Base-by-base conservation (phyloP, 2,329 filamentous ascomycete genomes). In the Fusarium xylarioides region DNA sequence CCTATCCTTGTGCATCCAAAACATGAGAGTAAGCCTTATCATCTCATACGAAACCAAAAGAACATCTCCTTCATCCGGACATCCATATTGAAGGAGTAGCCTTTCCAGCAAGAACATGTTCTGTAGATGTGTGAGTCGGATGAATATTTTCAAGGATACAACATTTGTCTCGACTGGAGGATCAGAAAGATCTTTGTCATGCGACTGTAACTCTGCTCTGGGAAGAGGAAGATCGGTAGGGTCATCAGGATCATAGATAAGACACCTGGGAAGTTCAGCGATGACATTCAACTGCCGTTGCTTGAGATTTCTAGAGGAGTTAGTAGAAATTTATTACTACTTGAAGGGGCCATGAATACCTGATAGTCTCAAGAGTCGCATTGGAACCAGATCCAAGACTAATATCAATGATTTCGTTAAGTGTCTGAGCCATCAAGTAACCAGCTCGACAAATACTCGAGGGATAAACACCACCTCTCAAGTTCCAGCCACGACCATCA, bases 51-150 rank as follows among this genome's bases (percentile, higher is more conserved):
- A 68, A 7, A 68, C 65, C 2, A 68, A 14, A 16, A 68, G 63
- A 1, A 68, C 63, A 40, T 55, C 42, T 0, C 65, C 63, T 7
- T 68, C 26, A 11, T 68, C 65, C 0, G 16, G 0, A 9, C 23
- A 12, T 0, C 55, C 63, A 5, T 68, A 55, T 12, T 68, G 40
- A 1, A 68, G 7, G 2, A 68, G 4, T 0, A 68, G 9, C 5
- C 65, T 68, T n/a, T 68, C 65, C 1, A 68, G 26, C 1, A 68
- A 18, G 30, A 68, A 68, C 63, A 68, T 68, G 5, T 68, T 68
- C 8, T 68, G 65, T 0, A 68, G 9, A 21, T 68, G 63, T 1
- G 63, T 62, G n/a, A 68, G 23, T 6, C 63, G 42, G 2, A 21
- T 26, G 7, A 68, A 68, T 5, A 68, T 68, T 9, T 21, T 54